These are phyloP conservation scores for Diutina siamensis DNA, from an alignment of 1,139 yeast species.

Conservation along the genomic window DNA sequence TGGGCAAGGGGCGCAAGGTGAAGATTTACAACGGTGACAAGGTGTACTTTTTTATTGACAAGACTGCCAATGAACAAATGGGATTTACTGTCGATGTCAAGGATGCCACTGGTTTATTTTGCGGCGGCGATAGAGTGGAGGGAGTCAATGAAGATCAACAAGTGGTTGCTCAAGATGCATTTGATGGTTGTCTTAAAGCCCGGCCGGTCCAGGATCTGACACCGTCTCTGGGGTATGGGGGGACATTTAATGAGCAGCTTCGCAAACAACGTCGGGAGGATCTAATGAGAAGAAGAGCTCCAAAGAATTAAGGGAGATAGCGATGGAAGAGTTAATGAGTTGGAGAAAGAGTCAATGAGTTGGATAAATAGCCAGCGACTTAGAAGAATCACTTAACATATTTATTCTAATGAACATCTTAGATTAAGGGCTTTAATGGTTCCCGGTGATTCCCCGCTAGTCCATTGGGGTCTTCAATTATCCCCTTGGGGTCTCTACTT, in stretches of 20 bases:
- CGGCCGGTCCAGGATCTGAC: constrained; percentile 6
- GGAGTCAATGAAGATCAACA: constrained; percentile 2
- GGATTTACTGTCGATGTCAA: constrained; percentile 40
- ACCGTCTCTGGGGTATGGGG: neutral
- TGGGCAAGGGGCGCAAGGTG: constrained; percentile 55
- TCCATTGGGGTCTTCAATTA: too few relatives aligned
- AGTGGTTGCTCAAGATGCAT: neutral
- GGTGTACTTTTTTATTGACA: constrained; percentile 56
- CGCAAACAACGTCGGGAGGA: constrained; percentile 4
- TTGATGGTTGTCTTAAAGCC: neutral
- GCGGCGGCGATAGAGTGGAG: constrained; percentile 17
- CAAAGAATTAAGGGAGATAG: neutral
- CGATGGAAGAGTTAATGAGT: too few relatives aligned
- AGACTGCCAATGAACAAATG: constrained; percentile 34
- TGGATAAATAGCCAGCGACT: too few relatives aligned
- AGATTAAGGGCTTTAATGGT: too few relatives aligned
- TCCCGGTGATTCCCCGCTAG: too few relatives aligned
- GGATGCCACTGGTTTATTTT: constrained; percentile 50
- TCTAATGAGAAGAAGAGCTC: neutral
- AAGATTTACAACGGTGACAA: constrained; percentile 54
- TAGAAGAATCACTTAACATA: too few relatives aligned
- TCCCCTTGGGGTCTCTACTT: too few relatives aligned
- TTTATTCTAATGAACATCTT: neutral
- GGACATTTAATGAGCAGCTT: neutral
- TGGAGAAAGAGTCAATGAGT: too few relatives aligned